Evolutionary conservation across 345 rosid genomes (phyloP).

Genomic region (Clausena lansium): DNA sequence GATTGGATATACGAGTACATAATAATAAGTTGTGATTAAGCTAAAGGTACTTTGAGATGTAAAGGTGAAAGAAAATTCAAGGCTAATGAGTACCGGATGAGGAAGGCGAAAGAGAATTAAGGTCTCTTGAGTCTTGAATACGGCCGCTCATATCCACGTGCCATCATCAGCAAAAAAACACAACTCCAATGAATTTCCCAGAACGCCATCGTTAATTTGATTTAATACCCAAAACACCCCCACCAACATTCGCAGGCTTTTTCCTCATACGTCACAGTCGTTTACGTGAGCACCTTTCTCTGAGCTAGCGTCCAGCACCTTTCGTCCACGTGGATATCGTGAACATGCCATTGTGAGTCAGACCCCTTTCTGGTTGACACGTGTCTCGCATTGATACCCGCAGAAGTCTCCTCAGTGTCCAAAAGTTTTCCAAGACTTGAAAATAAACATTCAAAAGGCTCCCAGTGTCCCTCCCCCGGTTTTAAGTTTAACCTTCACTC

Average conservation of each 20-base stretch:
- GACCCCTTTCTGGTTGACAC: constrained; percentile 15
- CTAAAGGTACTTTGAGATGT: too few relatives aligned
- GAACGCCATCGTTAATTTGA: not conserved
- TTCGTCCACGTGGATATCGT: constrained; percentile 15
- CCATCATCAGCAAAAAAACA: not conserved
- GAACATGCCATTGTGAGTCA: constrained; percentile 7
- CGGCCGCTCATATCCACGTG: not conserved
- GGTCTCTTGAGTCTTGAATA: too few relatives aligned
- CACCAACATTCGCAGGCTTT: not conserved
- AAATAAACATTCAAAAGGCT: constrained; percentile 13
- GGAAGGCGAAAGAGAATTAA: too few relatives aligned
- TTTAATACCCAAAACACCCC: not conserved
- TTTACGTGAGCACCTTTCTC: constrained; percentile 12
- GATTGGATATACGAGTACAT: too few relatives aligned
- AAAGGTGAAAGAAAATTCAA: too few relatives aligned
- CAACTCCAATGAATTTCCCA: not conserved
- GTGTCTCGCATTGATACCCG: constrained; percentile 19
- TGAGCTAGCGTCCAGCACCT: constrained; percentile 6
- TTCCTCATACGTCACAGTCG: constrained; percentile 13
- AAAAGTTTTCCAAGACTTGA: not conserved
- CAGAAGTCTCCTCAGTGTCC: constrained; percentile 6
- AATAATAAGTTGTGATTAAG: too few relatives aligned
- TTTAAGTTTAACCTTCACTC: not conserved
- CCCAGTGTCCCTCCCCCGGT: constrained; percentile 19
- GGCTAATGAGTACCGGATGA: too few relatives aligned